phyloP scores from a whole-genome alignment of 768 basidiomycete species.

The Suillus occidentalis region DNA sequence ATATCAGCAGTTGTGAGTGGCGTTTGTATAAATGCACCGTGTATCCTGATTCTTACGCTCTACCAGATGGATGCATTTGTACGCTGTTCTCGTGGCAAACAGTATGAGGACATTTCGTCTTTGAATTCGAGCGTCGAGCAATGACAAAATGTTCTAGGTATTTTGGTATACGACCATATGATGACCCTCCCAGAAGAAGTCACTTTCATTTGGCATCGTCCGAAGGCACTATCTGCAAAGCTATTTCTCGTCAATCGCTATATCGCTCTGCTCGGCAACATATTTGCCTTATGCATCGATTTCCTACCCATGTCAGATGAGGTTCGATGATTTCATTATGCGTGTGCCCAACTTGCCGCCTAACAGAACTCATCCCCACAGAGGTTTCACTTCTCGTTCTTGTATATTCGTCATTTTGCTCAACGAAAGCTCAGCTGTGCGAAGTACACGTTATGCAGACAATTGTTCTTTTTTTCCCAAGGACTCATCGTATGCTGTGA shows the following conservation, averaged over 20 bases:
- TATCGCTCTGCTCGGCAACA: slow-evolving; percentile 41
- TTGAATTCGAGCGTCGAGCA: not conserved
- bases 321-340: not conserved
- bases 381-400: not conserved
- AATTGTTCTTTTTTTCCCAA: not conserved
- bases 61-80: slow-evolving; percentile 7
- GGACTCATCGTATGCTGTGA: not conserved
- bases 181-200: slow-evolving; percentile 38
- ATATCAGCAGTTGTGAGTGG: not conserved
- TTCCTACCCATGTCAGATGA: slow-evolving; percentile 18
- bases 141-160: slow-evolving; percentile 15
- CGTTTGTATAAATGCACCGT: not conserved
- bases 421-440: not conserved
- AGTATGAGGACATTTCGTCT: not conserved
- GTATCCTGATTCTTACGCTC: not conserved
- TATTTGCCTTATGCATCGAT: slow-evolving; percentile 29
- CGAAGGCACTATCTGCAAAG: slow-evolving; percentile 37
- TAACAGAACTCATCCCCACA: not conserved
- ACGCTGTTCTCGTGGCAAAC: slow-evolving; percentile 4
- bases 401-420: not conserved
- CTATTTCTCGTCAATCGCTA: slow-evolving; percentile 55
- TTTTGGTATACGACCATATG: slow-evolving; percentile 31
- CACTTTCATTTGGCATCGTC: slow-evolving; percentile 44
- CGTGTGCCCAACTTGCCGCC: not conserved
- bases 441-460: not conserved